phyloP scores from a whole-genome alignment of 2,329 filamentous ascomycete genomes.

The Cladosporium colombiae region DNA sequence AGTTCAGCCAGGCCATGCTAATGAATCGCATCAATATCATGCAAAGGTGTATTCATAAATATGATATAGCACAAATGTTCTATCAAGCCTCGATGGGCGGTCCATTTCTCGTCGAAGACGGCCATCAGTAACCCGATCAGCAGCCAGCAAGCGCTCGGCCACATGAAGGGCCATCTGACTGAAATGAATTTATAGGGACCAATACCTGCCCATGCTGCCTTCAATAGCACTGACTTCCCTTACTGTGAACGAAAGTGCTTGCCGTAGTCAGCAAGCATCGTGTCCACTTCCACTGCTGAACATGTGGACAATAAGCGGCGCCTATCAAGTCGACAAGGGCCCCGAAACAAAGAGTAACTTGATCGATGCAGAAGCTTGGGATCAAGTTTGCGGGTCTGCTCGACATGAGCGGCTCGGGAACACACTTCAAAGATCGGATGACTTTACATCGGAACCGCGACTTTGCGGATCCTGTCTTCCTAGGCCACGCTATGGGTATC shows the following conservation, averaged over 20 bases:
- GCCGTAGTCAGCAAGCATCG: constrained; percentile 18
- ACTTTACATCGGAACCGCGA: constrained; percentile 12
- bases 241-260: constrained; percentile 21
- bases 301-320: constrained; percentile 15
- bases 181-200: neutral
- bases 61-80: neutral
- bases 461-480: constrained; percentile 1
- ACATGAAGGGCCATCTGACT: neutral
- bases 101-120: neutral
- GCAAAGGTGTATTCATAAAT: neutral
- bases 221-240: constrained; percentile 21
- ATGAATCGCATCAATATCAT: neutral
- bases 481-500: neutral
- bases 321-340: constrained; percentile 10
- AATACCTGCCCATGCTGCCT: constrained; percentile 16
- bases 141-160: neutral
- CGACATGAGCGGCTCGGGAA: constrained; percentile 17
- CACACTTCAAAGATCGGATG: constrained; percentile 19
- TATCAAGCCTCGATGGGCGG: neutral
- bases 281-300: constrained; percentile 21
- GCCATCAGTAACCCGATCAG: neutral
- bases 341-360: constrained; percentile 10
- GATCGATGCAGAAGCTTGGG: constrained; percentile 14
- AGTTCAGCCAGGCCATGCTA: neutral
- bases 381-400: constrained; percentile 19